Evolutionary conservation across 371 early-diverging fungal genomes (phyloP).

Genomic region (Quaeritorhiza haematococci): DNA sequence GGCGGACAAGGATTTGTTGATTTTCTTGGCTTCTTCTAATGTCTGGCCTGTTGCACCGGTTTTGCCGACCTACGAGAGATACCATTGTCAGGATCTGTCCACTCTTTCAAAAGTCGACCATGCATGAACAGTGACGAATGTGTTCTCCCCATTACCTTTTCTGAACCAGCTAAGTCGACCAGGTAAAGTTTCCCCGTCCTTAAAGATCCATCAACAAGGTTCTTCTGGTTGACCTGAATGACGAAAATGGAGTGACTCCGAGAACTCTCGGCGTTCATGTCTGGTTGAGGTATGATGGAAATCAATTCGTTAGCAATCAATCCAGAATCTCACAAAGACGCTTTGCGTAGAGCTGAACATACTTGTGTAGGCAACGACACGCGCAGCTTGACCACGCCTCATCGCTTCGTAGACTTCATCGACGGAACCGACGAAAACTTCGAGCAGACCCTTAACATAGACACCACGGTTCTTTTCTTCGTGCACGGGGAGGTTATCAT

Average conservation of each 20-base stretch:
- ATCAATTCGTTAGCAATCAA: background rate
- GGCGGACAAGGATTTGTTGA: slow-evolving; percentile 97
- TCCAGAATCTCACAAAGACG: background rate
- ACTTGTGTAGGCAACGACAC: slow-evolving; percentile 91
- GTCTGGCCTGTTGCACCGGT: slow-evolving; percentile 98
- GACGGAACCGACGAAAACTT: slow-evolving; percentile 88
- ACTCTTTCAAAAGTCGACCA: no score
- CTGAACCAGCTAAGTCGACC: slow-evolving; percentile 99
- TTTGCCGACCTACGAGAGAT: slow-evolving; percentile 73
- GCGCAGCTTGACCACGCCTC: slow-evolving; percentile 80
- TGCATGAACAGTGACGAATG: no score
- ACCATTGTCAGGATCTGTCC: background rate
- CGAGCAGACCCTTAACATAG: slow-evolving; percentile 91
- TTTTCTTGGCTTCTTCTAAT: slow-evolving; percentile 98
- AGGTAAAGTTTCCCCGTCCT: slow-evolving; percentile 89
- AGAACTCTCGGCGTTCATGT: slow-evolving; percentile 97
- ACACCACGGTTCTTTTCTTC: slow-evolving; percentile 93
- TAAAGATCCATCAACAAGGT: slow-evolving; percentile 79
- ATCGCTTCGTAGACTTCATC: slow-evolving; percentile 93
- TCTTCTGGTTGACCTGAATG: slow-evolving; percentile 90
- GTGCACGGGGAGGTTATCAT: slow-evolving; percentile 89
- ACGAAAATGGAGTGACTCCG: slow-evolving; percentile 97
- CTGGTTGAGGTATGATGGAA: slow-evolving; percentile 22
- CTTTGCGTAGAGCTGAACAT: slow-evolving; percentile 22
- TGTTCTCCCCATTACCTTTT: slow-evolving; percentile 65